These are phyloP conservation scores for Carex myosuroides DNA, from an alignment of 176 grass and related monocot genomes.

Conservation along the genomic window DNA sequence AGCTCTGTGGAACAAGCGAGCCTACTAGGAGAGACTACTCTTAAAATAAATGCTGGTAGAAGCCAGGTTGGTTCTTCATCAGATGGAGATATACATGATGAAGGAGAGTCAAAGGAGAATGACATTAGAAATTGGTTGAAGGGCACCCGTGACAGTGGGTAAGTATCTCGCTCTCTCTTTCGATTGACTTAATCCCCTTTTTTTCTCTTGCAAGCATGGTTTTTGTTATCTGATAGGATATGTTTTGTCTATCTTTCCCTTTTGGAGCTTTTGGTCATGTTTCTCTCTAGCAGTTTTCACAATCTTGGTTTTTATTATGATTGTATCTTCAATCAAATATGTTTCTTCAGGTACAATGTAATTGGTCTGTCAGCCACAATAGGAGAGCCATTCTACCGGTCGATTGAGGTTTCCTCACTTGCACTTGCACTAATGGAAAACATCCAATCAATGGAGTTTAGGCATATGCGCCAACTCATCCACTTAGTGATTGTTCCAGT, in stretches of 20 bases:
- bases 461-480: conserved; percentile 86
- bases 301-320: conserved; percentile 14
- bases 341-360: conserved; percentile 76
- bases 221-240: background rate
- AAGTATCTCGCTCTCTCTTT: conserved; percentile 18
- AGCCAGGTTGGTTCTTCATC: conserved; percentile 42
- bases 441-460: conserved; percentile 86
- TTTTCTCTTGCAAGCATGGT: background rate
- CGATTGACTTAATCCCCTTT: background rate
- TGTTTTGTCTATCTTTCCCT: background rate
- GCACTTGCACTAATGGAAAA: conserved; percentile 69
- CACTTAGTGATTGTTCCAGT: conserved; percentile 83
- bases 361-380: conserved; percentile 73
- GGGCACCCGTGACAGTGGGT: conserved; percentile 92
- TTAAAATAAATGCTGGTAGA: conserved; percentile 47
- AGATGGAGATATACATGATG: conserved; percentile 70
- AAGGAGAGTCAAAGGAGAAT: conserved; percentile 84
- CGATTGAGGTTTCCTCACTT: conserved; percentile 52
- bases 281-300: background rate
- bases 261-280: background rate
- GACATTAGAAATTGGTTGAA: conserved; percentile 91
- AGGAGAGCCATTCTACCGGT: conserved; percentile 76
- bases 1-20: conserved; percentile 71
- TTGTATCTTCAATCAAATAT: conserved; percentile 17
- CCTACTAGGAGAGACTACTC: conserved; percentile 71